Evolutionary conservation across 2,329 filamentous ascomycete species (phyloP), one percentile per base, ranked within the genome.

Genomic region (Alternaria brassicicola): DNA sequence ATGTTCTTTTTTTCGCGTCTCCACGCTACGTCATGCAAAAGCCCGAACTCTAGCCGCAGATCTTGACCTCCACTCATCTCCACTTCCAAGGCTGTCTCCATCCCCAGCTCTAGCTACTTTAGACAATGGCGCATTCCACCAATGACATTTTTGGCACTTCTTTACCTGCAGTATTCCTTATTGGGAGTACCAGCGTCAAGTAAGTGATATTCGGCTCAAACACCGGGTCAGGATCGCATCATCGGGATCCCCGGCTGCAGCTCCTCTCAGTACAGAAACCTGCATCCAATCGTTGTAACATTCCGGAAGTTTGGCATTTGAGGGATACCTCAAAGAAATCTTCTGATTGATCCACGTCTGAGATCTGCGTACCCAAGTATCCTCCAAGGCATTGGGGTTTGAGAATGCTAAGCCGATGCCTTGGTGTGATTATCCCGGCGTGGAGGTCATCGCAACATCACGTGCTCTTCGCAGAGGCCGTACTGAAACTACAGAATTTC

Each of bases 11-110:
- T 54, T 31, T 17, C 43, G 28, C 13, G 13, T 28, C 25, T 38
- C 21, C 10, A 25, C 23, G 42, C 38, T 53, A 49, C 36, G 54
- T 61, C 54, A 61, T 54, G 43, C 46, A 31, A 21, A 12, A 26
- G 21, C 42, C 26, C 33, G 31, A 26, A n/a, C 33, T 28, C 43
- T 47, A 36, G 50, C 46, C 36, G 38, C 54, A 50, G 58, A 52
- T 45, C 38, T 31, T 39, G 48, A 39, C 42, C 19, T 41, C 51
- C 38, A 41, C 43, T 15, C 30, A 9, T 6, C 30, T 42, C 55
- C 45, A 43, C 50, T 35, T 35, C 28, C 43, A 47, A 47, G 43
- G 43, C 43, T 39, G 23, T 17, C 25, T 39, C 38, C 41, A 36
- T 52, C 42, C 38, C 31, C 19, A 21, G 31, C 30, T 25, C 30